A percentile compares a stretch with the other conserved stretches of the same genome.
Evolutionary conservation across 2,329 filamentous ascomycete species (phyloP).

Genomic region (Herpotrichia juniperi): DNA sequence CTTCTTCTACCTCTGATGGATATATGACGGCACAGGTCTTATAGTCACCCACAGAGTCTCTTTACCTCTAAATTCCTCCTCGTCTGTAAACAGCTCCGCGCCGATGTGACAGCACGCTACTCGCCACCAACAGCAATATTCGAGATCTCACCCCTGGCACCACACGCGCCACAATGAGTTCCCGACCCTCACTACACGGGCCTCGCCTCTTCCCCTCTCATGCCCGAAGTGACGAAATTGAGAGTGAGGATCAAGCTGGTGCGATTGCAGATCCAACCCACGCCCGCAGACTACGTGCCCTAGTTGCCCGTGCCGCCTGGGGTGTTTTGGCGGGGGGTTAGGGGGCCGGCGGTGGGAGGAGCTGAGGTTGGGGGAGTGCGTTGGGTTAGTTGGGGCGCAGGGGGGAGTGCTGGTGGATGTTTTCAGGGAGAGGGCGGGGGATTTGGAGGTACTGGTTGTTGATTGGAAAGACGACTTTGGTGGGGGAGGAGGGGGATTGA

Average conservation of each 20-base stretch:
- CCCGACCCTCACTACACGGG: conserved; percentile 13
- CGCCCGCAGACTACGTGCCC: not conserved
- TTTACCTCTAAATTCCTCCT: conserved; percentile 10
- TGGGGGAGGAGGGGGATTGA: conserved; percentile 4
- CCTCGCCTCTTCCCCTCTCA: not conserved
- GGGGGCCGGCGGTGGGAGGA: no score
- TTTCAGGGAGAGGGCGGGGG: conserved; percentile 5
- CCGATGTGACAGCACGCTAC: conserved; percentile 11
- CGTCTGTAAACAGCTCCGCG: conserved; percentile 9
- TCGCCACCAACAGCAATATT: conserved; percentile 5
- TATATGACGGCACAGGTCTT: conserved; percentile 7
- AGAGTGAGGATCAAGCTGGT: conserved; percentile 8
- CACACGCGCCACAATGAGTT: conserved; percentile 6
- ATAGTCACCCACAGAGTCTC: conserved; percentile 6
- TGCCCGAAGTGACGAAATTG: conserved; percentile 5
- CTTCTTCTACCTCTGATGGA: not conserved
- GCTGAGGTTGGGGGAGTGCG: conserved; percentile 9
- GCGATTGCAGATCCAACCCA: conserved; percentile 1
- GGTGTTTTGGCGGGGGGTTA: not conserved
- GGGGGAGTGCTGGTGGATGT: conserved; percentile 9
- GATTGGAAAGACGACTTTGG: conserved; percentile 19
- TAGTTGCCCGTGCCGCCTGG: no score
- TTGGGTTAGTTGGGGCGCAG: not conserved
- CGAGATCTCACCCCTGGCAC: conserved; percentile 13
- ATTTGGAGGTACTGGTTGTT: conserved; percentile 11